These are phyloP conservation scores for Taphrina deformans DNA, from an alignment of 1,139 yeast species.

Conservation along the genomic window DNA sequence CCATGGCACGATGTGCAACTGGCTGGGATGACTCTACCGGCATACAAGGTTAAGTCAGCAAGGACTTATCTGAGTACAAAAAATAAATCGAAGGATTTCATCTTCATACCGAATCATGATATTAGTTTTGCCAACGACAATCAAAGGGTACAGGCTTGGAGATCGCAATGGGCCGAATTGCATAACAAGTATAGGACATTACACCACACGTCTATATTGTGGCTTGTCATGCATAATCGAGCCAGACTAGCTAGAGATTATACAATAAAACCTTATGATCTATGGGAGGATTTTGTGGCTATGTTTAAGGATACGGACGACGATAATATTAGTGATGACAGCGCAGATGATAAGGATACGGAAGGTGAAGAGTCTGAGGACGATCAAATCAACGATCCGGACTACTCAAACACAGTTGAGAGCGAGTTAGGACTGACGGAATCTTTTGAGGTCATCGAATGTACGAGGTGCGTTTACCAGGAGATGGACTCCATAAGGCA, in stretches of 20 bases:
- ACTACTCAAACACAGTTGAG: too few relatives aligned
- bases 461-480: too few relatives aligned
- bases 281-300: neutral
- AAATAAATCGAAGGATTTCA: neutral
- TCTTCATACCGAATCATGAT: neutral
- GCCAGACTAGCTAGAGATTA: neutral
- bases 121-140: neutral
- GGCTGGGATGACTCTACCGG: neutral
- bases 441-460: too few relatives aligned
- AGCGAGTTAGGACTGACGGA: too few relatives aligned
- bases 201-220: neutral
- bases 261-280: neutral
- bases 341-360: neutral
- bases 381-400: conserved; percentile 1
- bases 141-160: neutral
- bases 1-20: neutral
- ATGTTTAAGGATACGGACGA: neutral
- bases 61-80: neutral
- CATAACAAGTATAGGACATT: neutral
- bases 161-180: neutral
- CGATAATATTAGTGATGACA: neutral
- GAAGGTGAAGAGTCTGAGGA: neutral
- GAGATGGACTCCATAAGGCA: too few relatives aligned
- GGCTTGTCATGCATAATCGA: neutral
- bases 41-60: neutral